phyloP scores from a whole-genome alignment of 2,329 filamentous ascomycete genomes.

The Aspergillus sp. region DNA sequence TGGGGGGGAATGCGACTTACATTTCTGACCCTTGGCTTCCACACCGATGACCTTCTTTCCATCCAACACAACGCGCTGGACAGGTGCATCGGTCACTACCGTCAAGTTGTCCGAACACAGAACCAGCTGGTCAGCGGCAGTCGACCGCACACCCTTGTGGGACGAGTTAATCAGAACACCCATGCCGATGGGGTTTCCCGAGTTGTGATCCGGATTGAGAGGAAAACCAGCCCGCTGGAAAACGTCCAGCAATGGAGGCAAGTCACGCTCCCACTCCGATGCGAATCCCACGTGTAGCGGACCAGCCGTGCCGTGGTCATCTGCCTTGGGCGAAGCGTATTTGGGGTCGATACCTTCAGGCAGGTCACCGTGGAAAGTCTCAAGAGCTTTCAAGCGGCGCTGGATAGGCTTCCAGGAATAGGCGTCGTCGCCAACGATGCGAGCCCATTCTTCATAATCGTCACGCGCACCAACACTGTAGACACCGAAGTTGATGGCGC shows the following conservation, averaged over 20 bases:
- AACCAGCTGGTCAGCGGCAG: slow-evolving; percentile 45
- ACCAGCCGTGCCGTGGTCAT: slow-evolving; percentile 46
- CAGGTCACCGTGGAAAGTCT: slow-evolving; percentile 45
- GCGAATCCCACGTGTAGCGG: slow-evolving; percentile 46
- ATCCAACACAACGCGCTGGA: slow-evolving; percentile 44
- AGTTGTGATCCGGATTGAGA: slow-evolving; percentile 52
- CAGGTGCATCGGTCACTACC: slow-evolving; percentile 44
- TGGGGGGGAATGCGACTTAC: slow-evolving; percentile 19
- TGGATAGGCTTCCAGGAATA: slow-evolving; percentile 52
- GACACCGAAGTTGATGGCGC: slow-evolving; percentile 51
- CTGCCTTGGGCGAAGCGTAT: slow-evolving; percentile 41
- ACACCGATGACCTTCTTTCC: slow-evolving; percentile 43
- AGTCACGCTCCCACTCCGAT: slow-evolving; percentile 44
- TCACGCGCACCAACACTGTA: slow-evolving; percentile 51
- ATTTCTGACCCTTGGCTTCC: slow-evolving; percentile 35
- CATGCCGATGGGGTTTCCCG: slow-evolving; percentile 54
- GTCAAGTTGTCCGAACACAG: slow-evolving; percentile 46
- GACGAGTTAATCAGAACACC: slow-evolving; percentile 47
- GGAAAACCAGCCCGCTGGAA: slow-evolving; percentile 45
- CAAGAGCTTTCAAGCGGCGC: slow-evolving; percentile 46
- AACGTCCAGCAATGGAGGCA: slow-evolving; percentile 40
- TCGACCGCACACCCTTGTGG: slow-evolving; percentile 43
- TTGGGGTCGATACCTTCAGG: slow-evolving; percentile 35
- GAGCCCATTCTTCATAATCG: slow-evolving; percentile 58
- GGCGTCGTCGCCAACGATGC: slow-evolving; percentile 47